Base-by-base conservation (phyloP, 768 basidiomycete species). In the Serendipita sp. region DNA sequence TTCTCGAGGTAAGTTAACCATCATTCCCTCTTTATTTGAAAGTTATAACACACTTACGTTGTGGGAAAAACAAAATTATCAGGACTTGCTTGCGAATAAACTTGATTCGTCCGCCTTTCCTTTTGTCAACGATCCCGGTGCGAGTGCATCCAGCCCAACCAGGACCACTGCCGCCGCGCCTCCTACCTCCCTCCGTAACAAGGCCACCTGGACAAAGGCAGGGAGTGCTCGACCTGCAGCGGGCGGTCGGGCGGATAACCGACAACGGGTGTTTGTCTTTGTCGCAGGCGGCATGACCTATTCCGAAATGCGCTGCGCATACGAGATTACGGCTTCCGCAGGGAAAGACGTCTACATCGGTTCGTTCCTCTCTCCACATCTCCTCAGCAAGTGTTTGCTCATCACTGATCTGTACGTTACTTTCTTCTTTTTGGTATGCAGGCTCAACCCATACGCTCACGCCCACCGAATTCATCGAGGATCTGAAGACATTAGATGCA, bases 221-320 rank as follows among this genome's bases (percentile, higher is more conserved):
- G 4, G 84, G 82, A 53, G 94, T 91, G 93, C 90, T 92, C 70
- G 82, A 85, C 67, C 85, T 86, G 1, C 82, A 82, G 3, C 81
- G 79, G 67, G 71, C 81, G 3, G 79, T 76, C 26, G 70, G 33
- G 80, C 71, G 74, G 76, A 85, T 38, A 77, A 80, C 60, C 79
- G 82, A 64, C 86, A 90, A 72, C 80, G 95, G 30, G 69, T 96
- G 14, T 78, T 99, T 38, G 81, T 97, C 17, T 98, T 98, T 72
- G 78, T 97, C 24, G 88, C 90, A 14, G 96, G 96, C 38, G 96
- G 96, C 1, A 85, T 94, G 81, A 94, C 96, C 1, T 93, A 92
- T 71, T 95, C 93, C 0, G 96, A 99, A 73, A 86, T 94, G 73
- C 79, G 95, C 64, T 83, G 92, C 68, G 85, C 82, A 50, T 98